Evolutionary conservation across 768 basidiomycete genomes (phyloP).

Genomic region (Amanita inopinata): DNA sequence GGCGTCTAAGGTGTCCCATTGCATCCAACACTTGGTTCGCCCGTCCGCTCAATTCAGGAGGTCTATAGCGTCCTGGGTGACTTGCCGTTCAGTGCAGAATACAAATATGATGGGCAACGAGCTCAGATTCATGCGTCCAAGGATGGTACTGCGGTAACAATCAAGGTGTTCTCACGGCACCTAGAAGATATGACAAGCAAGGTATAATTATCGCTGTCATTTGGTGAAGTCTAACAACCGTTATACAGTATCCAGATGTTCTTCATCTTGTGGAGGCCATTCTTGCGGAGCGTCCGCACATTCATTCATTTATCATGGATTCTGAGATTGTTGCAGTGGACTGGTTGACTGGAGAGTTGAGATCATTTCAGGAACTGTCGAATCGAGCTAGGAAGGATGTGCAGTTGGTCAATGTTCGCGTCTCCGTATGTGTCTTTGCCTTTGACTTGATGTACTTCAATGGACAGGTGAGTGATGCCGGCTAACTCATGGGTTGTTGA

Average conservation of each 20-base stretch:
- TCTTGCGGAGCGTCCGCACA: constrained; percentile 29
- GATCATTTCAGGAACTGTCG: constrained; percentile 81
- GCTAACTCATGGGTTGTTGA: background rate
- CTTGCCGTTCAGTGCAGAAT: constrained; percentile 73
- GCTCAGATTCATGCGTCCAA: constrained; percentile 65
- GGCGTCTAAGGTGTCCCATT: constrained; percentile 62
- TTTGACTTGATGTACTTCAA: constrained; percentile 89
- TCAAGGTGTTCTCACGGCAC: constrained; percentile 80
- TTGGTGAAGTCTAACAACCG: constrained; percentile 3
- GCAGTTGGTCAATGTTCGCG: constrained; percentile 58
- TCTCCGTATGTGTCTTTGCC: constrained; percentile 74
- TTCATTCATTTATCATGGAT: constrained; percentile 68
- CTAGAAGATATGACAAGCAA: constrained; percentile 91
- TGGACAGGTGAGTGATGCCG: constrained; percentile 45
- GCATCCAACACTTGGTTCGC: constrained; percentile 80
- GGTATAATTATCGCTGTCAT: constrained; percentile 24
- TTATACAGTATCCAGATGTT: constrained; percentile 71
- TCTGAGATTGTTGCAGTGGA: constrained; percentile 86
- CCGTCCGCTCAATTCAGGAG: constrained; percentile 74
- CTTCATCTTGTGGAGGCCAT: constrained; percentile 44
- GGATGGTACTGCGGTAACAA: constrained; percentile 19
- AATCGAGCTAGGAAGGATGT: constrained; percentile 83
- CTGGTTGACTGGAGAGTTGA: constrained; percentile 45
- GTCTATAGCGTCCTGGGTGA: constrained; percentile 65
- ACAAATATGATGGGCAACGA: constrained; percentile 86